Percentiles rank a stretch among this genome's conserved stretches.
Conservation (phyloP, 495 filamentous ascomycete genomes). For the Hypoxylon fragiforme region DNA sequence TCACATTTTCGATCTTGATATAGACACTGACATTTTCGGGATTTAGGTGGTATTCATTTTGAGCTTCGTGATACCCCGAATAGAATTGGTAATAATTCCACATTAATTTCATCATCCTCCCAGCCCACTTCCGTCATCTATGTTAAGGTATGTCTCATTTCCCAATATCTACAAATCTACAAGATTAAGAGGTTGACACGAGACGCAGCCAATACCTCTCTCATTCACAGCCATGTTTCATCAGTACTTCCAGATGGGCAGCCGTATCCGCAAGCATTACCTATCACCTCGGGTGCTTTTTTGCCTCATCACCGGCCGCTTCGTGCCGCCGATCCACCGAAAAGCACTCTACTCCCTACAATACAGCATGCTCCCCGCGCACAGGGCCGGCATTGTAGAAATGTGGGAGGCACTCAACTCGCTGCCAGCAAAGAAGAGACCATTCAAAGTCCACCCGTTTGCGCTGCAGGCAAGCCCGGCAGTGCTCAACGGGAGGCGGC, state of each 20-base stretch:
- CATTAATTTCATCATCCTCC: conserved; percentile 16
- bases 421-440: conserved; percentile 50
- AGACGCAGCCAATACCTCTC: conserved; percentile 77
- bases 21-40: conserved; percentile 14
- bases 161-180: neutral
- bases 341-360: conserved; percentile 96
- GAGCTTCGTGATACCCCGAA: conserved; percentile 77
- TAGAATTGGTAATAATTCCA: conserved; percentile 45
- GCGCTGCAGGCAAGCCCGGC: conserved; percentile 5
- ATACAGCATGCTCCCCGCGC: conserved; percentile 94
- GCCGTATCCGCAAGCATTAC: conserved; percentile 93
- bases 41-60: conserved; percentile 80
- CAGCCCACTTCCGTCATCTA: conserved; percentile 74
- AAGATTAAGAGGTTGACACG: conserved; percentile 11
- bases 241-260: conserved; percentile 93
- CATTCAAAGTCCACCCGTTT: conserved; percentile 27
- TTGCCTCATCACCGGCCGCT: conserved; percentile 84
- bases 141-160: conserved; percentile 69
- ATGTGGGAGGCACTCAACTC: conserved; percentile 72
- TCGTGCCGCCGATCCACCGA: conserved; percentile 87
- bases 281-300: conserved; percentile 83
- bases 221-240: conserved; percentile 91
- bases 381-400: conserved; percentile 75
- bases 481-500: conserved; percentile 28
- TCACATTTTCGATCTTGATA: conserved; percentile 2